Conservation (phyloP, 2,329 filamentous ascomycete genomes). For the Cordyceps pruinosa region DNA sequence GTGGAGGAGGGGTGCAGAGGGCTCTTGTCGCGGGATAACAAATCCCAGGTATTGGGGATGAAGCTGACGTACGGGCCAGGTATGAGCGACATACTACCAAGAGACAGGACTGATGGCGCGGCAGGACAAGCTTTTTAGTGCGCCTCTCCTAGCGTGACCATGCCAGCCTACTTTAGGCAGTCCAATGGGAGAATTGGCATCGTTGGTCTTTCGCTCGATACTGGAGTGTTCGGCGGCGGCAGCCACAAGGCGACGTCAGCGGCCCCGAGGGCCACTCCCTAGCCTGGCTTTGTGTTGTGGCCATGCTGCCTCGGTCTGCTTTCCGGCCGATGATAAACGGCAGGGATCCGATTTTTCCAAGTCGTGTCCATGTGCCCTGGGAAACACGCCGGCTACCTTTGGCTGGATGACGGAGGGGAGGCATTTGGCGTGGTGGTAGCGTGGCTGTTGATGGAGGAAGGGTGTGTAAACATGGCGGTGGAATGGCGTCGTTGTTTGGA, state of each 20-base stretch:
- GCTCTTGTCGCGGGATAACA: not conserved
- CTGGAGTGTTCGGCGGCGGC: too few species aligned
- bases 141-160: not conserved
- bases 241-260: conserved; percentile 2
- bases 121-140: conserved; percentile 8
- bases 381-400: not conserved
- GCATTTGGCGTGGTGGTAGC: too few species aligned
- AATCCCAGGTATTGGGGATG: not conserved
- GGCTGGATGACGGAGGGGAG: not conserved
- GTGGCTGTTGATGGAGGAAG: too few species aligned
- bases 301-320: not conserved
- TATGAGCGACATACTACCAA: conserved; percentile 8
- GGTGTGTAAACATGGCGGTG: not conserved
- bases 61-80: not conserved
- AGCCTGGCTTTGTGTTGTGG: not conserved
- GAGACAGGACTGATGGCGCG: conserved; percentile 6
- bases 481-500: too few species aligned
- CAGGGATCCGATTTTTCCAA: not conserved
- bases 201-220: too few species aligned
- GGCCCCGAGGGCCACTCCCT: not conserved
- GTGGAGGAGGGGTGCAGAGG: not conserved
- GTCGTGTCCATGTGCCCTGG: not conserved
- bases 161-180: not conserved
- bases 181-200: not conserved
- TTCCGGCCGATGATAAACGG: not conserved